Evolutionary conservation across 164 flowering plant species (phyloP).

Genomic region (Macadamia integrifolia): DNA sequence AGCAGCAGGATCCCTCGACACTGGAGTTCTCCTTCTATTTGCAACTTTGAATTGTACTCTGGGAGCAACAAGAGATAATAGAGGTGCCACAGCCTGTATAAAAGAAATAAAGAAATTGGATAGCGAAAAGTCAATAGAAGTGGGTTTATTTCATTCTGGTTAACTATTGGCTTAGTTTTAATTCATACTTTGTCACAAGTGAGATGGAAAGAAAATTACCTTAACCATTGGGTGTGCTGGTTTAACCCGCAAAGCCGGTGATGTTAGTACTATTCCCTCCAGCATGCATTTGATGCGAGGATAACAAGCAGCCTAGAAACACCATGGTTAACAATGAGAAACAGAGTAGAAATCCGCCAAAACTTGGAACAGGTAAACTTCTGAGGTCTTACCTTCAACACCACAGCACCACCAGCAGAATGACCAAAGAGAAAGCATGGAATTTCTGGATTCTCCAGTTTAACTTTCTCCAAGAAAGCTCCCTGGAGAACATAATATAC

Average conservation of each 20-base stretch:
- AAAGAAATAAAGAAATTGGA: neutral
- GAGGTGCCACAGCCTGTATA: slow-evolving; percentile 60
- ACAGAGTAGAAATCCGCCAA: neutral
- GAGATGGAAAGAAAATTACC: slow-evolving; percentile 32
- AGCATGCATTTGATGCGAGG: slow-evolving; percentile 67
- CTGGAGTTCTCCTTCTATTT: slow-evolving; percentile 83
- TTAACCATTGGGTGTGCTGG: slow-evolving; percentile 95
- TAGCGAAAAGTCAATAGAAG: neutral
- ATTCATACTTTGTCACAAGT: neutral
- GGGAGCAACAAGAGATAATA: slow-evolving; percentile 68
- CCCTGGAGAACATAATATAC: slow-evolving; percentile 37
- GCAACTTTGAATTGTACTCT: slow-evolving; percentile 93
- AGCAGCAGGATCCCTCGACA: slow-evolving; percentile 72
- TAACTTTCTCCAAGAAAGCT: slow-evolving; percentile 73
- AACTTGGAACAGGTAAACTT: neutral
- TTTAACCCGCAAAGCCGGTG: slow-evolving; percentile 94
- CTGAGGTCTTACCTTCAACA: slow-evolving; percentile 60
- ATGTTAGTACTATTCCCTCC: slow-evolving; percentile 84
- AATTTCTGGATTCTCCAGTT: slow-evolving; percentile 65
- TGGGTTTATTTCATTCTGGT: neutral
- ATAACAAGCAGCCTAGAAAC: slow-evolving; percentile 65
- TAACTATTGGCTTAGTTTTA: neutral
- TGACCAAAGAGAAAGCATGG: slow-evolving; percentile 98
- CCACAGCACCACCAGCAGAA: slow-evolving; percentile 98
- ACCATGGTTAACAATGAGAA: neutral